phyloP scores from a whole-genome alignment of 257 asterid genomes.

The Craterostigma plantagineum region DNA sequence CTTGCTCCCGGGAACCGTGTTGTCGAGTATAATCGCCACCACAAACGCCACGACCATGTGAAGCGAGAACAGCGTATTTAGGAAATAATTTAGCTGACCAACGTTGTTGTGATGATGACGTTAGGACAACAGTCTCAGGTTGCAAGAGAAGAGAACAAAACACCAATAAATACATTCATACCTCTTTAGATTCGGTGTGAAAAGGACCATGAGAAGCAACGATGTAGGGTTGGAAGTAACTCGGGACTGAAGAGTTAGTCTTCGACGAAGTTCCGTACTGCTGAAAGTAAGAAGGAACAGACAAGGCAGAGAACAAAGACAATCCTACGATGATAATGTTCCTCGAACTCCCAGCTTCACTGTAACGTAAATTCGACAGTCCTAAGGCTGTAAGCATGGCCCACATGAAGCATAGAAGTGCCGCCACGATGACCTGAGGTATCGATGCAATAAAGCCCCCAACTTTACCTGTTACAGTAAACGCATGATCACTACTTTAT shows the following conservation, averaged over 20 bases:
- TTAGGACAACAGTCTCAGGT: no score
- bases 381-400: slow-evolving; percentile 91
- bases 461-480: slow-evolving; percentile 78
- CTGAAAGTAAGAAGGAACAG: slow-evolving; percentile 86
- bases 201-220: slow-evolving; percentile 95
- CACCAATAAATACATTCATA: no score
- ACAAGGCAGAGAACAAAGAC: slow-evolving; percentile 69
- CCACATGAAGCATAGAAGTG: slow-evolving; percentile 95
- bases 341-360: slow-evolving; percentile 98
- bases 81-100: slow-evolving; percentile 74
- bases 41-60: slow-evolving; percentile 87
- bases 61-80: slow-evolving; percentile 71
- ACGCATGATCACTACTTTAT: no score
- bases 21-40: slow-evolving; percentile 67
- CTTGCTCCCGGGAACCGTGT: slow-evolving; percentile 79
- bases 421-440: slow-evolving; percentile 90
- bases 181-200: slow-evolving; percentile 57
- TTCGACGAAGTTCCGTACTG: slow-evolving; percentile 75
- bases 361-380: slow-evolving; percentile 76
- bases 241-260: slow-evolving; percentile 60
- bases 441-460: slow-evolving; percentile 95
- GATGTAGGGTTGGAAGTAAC: slow-evolving; percentile 64
- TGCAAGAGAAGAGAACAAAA: neutral
- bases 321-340: slow-evolving; percentile 87
- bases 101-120: no score